Evolutionary conservation across 2,329 filamentous ascomycete genomes (phyloP).

Genomic region (Cytospora schulzeri): DNA sequence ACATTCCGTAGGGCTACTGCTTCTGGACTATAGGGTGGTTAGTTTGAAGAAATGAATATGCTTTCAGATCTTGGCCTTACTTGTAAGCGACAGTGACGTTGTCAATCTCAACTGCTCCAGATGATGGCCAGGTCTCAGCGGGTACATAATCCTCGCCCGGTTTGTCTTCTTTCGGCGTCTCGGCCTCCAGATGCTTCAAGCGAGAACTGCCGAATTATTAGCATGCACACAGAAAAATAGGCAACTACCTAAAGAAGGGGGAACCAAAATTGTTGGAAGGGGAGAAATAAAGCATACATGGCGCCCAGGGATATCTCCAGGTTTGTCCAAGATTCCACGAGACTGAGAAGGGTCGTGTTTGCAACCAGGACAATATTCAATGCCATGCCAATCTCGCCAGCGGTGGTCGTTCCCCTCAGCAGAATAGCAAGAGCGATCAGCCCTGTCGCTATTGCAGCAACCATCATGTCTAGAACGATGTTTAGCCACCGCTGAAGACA

Average conservation of each 20-base stretch:
- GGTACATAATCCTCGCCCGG: slow-evolving; percentile 1
- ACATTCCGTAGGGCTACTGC: slow-evolving; percentile 33
- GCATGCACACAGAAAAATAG: not conserved
- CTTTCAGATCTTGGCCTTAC: not conserved
- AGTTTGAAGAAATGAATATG: not conserved
- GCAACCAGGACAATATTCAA: slow-evolving; percentile 39
- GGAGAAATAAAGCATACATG: slow-evolving; percentile 20
- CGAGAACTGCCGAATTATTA: slow-evolving; percentile 27
- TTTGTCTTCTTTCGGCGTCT: slow-evolving; percentile 29
- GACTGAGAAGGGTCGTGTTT: slow-evolving; percentile 37
- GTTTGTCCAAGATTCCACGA: slow-evolving; percentile 39
- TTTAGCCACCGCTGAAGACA: slow-evolving; percentile 56
- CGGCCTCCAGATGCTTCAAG: slow-evolving; percentile 35
- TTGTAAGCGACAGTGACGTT: slow-evolving; percentile 36
- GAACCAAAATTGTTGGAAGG: not conserved
- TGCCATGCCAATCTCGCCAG: slow-evolving; percentile 39
- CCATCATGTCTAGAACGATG: slow-evolving; percentile 51
- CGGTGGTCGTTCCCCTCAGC: slow-evolving; percentile 30
- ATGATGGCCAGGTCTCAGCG: slow-evolving; percentile 33
- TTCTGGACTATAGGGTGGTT: slow-evolving; percentile 28
- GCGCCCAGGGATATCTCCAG: slow-evolving; percentile 41
- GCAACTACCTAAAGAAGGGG: not conserved
- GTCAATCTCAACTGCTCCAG: slow-evolving; percentile 34
- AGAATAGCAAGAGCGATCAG: slow-evolving; percentile 34
- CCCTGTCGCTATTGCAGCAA: slow-evolving; percentile 47